phyloP scores from a whole-genome alignment of 2,329 filamentous ascomycete species.

The Aspergillus unguis region DNA sequence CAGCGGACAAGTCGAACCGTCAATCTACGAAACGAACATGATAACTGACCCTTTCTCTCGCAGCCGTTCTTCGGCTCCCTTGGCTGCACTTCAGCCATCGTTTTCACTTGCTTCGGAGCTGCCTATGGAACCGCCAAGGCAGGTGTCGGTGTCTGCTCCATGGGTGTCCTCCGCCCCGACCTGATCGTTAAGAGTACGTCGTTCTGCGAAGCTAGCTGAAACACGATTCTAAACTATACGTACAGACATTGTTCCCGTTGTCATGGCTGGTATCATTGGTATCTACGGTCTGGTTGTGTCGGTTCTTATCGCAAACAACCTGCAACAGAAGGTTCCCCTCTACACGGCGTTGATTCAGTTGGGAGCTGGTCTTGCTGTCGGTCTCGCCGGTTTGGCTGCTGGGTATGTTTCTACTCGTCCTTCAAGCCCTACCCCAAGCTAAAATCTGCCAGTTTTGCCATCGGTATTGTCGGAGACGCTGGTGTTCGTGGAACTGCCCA shows the following conservation, averaged over 20 bases:
- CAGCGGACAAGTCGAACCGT: constrained; percentile 1
- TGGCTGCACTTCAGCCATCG: constrained; percentile 91
- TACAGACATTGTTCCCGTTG: constrained; percentile 95
- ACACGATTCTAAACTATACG: constrained; percentile 8
- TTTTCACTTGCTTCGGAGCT: constrained; percentile 94
- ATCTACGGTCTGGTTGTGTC: constrained; percentile 93
- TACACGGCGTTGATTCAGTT: constrained; percentile 84
- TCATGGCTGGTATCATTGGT: constrained; percentile 99
- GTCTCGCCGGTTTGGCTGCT: constrained; percentile 77
- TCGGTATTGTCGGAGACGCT: constrained; percentile 70
- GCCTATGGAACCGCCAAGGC: constrained; percentile 99
- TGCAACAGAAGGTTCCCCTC: constrained; percentile 68
- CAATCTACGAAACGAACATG: constrained; percentile 4
- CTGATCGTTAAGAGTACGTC: constrained; percentile 97
- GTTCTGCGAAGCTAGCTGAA: background rate
- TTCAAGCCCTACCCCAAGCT: background rate
- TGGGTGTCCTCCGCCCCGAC: constrained; percentile 97
- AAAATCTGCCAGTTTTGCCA: constrained; percentile 61
- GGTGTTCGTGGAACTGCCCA: constrained; percentile 53
- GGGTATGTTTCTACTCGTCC: constrained; percentile 43
- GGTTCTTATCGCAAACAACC: constrained; percentile 77
- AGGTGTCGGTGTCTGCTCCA: constrained; percentile 95
- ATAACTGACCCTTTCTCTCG: background rate
- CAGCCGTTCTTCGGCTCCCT: constrained; percentile 95
- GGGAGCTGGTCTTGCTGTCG: constrained; percentile 76